phyloP scores from a whole-genome alignment of 176 grass and related monocot genomes.

The Microstegium vimineum region DNA sequence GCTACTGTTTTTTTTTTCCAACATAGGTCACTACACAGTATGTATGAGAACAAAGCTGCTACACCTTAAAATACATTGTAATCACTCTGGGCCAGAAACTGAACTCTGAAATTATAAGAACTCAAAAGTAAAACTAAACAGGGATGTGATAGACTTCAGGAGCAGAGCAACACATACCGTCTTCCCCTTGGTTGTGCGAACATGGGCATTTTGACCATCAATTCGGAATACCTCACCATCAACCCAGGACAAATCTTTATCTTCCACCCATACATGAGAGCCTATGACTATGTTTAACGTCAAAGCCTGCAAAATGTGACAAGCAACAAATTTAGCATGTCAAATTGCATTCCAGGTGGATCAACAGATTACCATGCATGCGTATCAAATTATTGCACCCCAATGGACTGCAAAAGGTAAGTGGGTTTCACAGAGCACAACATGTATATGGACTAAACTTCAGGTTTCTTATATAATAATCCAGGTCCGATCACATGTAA shows the following conservation, averaged over 20 bases:
- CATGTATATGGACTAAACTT: neutral
- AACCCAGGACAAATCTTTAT: conserved; percentile 79
- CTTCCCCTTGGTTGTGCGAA: conserved; percentile 75
- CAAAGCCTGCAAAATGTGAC: conserved; percentile 41
- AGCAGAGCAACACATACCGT: conserved; percentile 43
- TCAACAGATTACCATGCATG: neutral
- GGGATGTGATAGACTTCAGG: neutral
- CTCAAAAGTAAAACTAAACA: conserved; percentile 2
- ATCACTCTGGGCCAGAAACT: neutral
- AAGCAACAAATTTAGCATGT: conserved; percentile 1
- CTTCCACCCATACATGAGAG: conserved; percentile 89
- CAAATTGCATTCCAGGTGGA: conserved; percentile 14
- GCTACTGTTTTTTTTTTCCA: neutral
- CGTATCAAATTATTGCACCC: neutral
- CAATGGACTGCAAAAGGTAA: neutral
- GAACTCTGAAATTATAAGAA: conserved; percentile 8
- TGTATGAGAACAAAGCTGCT: neutral
- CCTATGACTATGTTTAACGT: conserved; percentile 69
- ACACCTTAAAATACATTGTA: neutral
- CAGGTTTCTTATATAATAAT: neutral
- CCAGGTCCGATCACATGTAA: neutral
- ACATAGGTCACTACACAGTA: neutral
- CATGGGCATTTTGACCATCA: conserved; percentile 61
- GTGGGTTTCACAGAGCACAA: neutral
- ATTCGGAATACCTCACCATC: conserved; percentile 90